phyloP scores from a whole-genome alignment of 257 asterid species.

The Petrea volubilis region DNA sequence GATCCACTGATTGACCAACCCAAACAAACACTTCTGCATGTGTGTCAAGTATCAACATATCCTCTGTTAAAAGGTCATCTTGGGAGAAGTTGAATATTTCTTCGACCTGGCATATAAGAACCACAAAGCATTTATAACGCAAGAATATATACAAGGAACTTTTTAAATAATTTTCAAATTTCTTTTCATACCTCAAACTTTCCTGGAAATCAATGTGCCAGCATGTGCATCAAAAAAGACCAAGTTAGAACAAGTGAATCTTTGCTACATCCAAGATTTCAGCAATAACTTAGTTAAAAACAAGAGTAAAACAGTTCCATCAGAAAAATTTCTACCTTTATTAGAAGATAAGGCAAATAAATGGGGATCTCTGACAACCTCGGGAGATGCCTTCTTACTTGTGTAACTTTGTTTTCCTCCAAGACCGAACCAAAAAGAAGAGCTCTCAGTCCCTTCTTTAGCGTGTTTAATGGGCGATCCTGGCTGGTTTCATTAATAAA shows the following conservation, averaged over 20 bases:
- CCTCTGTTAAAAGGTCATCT: slow-evolving; percentile 96
- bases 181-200: slow-evolving; percentile 73
- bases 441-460: slow-evolving; percentile 98
- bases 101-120: slow-evolving; percentile 53
- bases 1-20: slow-evolving; percentile 86
- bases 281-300: not conserved
- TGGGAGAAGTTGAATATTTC: slow-evolving; percentile 90
- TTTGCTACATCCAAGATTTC: slow-evolving; percentile 5
- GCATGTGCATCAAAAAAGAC: slow-evolving; percentile 34
- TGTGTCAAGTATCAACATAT: slow-evolving; percentile 81
- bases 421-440: slow-evolving; percentile 87
- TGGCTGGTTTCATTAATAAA: slow-evolving; percentile 65
- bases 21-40: slow-evolving; percentile 87
- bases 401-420: slow-evolving; percentile 92
- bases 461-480: slow-evolving; percentile 76
- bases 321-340: slow-evolving; percentile 55
- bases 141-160: slow-evolving; percentile 1
- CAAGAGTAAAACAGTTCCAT: slow-evolving; percentile 16
- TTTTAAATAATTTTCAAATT: not conserved
- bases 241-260: slow-evolving; percentile 32
- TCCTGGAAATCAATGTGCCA: slow-evolving; percentile 51
- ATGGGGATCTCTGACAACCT: slow-evolving; percentile 82
- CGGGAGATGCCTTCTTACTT: slow-evolving; percentile 65
- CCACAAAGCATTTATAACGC: slow-evolving; percentile 8
- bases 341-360: slow-evolving; percentile 62